phyloP scores from a whole-genome alignment of 768 basidiomycete genomes.

The Collybia sp. region DNA sequence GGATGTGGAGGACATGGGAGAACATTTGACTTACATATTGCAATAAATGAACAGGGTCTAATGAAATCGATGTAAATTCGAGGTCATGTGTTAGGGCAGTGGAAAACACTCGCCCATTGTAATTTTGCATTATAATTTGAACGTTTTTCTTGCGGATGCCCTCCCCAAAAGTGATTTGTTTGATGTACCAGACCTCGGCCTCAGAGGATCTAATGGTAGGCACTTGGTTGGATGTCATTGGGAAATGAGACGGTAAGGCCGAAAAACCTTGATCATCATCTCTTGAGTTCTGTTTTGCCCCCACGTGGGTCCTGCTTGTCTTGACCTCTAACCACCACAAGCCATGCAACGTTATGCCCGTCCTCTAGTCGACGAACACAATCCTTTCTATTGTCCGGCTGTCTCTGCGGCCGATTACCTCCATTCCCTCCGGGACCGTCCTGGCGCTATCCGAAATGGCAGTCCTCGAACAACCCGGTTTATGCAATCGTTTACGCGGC shows the following conservation, averaged over 20 bases:
- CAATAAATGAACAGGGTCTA: constrained; percentile 90
- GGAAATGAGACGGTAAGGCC: too few species aligned
- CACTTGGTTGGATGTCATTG: constrained; percentile 2
- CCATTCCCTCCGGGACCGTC: constrained; percentile 33
- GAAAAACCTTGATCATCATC: too few species aligned
- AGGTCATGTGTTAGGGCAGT: constrained; percentile 1
- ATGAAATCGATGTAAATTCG: constrained; percentile 1
- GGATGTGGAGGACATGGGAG: too few species aligned
- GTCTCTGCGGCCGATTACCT: constrained; percentile 43
- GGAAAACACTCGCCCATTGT: constrained; percentile 60
- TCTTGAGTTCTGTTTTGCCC: too few species aligned
- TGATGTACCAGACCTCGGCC: constrained; percentile 76
- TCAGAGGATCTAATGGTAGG: constrained; percentile 35
- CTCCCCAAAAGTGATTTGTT: constrained; percentile 50
- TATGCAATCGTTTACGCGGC: constrained; percentile 26
- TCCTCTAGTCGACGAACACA: constrained; percentile 45
- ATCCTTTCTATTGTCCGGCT: constrained; percentile 55
- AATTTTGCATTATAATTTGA: constrained; percentile 80
- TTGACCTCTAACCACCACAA: too few species aligned
- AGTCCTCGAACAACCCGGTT: constrained; percentile 12
- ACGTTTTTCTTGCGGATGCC: constrained; percentile 22
- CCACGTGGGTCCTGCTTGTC: too few species aligned
- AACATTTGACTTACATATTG: constrained; percentile 56
- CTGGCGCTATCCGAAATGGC: constrained; percentile 9
- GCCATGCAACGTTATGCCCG: background rate